A percentile compares a stretch with the other conserved stretches of the same genome.
Conservation (phyloP, 331 rosid genomes). For the Phaseolus coccineus region DNA sequence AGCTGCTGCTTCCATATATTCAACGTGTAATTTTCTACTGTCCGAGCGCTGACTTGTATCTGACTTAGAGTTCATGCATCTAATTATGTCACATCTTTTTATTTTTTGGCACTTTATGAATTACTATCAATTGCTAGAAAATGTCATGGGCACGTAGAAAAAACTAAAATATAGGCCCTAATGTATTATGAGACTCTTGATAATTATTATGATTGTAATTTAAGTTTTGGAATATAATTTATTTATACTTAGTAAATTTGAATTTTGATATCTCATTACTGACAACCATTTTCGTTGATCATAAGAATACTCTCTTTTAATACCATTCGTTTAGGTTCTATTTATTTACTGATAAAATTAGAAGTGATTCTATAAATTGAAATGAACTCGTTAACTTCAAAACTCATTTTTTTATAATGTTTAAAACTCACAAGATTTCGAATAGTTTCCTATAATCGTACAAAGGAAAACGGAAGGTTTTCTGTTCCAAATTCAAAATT, state of each 20-base stretch:
- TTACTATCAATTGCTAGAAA: slow-evolving; percentile 1
- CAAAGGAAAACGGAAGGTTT: too few species aligned
- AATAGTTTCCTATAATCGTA: too few species aligned
- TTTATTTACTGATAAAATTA: too few species aligned
- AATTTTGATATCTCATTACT: background rate
- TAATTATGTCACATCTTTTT: slow-evolving; percentile 29
- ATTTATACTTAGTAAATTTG: background rate
- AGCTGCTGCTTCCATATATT: slow-evolving; percentile 95
- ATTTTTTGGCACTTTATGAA: background rate
- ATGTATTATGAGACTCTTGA: background rate
- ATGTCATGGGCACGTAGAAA: slow-evolving; percentile 35
- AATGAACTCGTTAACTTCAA: too few species aligned
- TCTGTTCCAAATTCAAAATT: too few species aligned
- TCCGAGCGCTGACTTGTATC: slow-evolving; percentile 61
- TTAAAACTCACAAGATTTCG: too few species aligned
- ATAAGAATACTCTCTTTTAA: background rate
- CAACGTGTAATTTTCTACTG: slow-evolving; percentile 83
- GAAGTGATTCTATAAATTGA: too few species aligned
- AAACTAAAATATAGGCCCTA: slow-evolving; percentile 25
- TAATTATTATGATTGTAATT: slow-evolving; percentile 48
- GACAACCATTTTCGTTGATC: background rate
- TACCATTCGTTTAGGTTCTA: too few species aligned
- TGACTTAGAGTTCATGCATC: slow-evolving; percentile 45
- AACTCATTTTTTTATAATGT: too few species aligned
- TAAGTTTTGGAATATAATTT: background rate